Evolutionary conservation across 2,329 filamentous ascomycete species (phyloP), one percentile per base, ranked within the genome.

Genomic region (Hymenoscyphus linearis): DNA sequence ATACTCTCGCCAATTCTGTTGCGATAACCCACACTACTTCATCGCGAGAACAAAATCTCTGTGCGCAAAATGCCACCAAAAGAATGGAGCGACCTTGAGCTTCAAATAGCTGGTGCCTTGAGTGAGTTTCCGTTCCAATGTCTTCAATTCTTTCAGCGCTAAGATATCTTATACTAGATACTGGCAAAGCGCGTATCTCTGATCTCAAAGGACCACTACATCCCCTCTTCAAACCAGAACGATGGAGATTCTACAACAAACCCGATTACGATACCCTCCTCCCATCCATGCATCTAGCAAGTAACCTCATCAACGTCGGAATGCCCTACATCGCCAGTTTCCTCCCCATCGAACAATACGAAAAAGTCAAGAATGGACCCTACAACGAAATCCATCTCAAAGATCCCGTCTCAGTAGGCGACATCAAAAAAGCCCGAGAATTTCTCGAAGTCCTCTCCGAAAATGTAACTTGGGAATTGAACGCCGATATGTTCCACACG

Each of bases 251-350:
- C 10, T 54, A 37, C 4, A 62, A 66, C 18, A 56, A 62, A n/a
- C 22, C 3, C 2, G 64, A 68, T 31, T 69, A 68, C 47, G 34
- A 59, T 14, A 5, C 63, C 2, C 67, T 71, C 22, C 53, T 63
- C 1, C 69, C 66, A 12, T 69, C 66, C 40, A 65, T 71, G 62
- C 66, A 62, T 31, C 61, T 71, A 14, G 69, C 69, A 25, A 64
- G 65, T 7, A 62, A 65, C 10, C 58, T 71, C 16, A 26, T 71
- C 18, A 50, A 63, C 16, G 64, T 64, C 3, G 67, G 65, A 9
- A 62, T 67, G 55, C 65, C 64, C 31, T 70, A 68, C 52, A 55
- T 69, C 27, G 59, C 64, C 16, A 63, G 37, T 50, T 71, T 70
- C 53, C 59, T 71, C 1, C 67, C 66, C 12, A 59, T 62, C 5